phyloP scores from a whole-genome alignment of 192 early-diverging fungal genomes.

The Geosiphon pyriformis region DNA sequence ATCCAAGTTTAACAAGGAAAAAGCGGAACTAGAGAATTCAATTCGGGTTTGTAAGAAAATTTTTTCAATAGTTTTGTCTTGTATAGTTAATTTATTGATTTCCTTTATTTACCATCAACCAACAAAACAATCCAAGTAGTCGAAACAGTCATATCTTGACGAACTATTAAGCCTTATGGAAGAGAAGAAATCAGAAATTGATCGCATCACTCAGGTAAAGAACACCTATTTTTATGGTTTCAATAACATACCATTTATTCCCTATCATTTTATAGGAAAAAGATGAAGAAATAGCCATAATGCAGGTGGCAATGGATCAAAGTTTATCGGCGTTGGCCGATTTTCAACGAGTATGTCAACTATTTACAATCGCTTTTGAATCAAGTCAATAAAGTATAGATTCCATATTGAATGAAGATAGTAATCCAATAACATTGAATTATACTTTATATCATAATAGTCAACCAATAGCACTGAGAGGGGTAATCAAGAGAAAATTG shows the following conservation, averaged over 20 bases:
- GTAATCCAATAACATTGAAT: no score
- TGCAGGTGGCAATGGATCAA: conserved; percentile 80
- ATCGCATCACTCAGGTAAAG: conserved; percentile 18
- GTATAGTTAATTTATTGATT: not conserved
- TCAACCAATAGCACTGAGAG: conserved; percentile 35
- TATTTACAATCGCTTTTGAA: conserved; percentile 22
- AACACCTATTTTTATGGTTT: not conserved
- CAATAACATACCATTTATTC: not conserved
- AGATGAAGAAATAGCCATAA: conserved; percentile 75
- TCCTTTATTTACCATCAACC: no score
- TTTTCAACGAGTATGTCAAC: conserved; percentile 48
- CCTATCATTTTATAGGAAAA: conserved; percentile 38
- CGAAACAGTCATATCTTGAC: conserved; percentile 18
- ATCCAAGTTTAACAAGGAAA: conserved; percentile 77
- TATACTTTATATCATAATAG: no score
- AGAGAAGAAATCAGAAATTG: conserved; percentile 12
- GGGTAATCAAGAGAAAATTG: conserved; percentile 59
- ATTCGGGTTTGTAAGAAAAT: conserved; percentile 33
- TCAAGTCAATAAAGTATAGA: no score
- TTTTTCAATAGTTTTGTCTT: not conserved
- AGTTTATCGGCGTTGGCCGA: conserved; percentile 68
- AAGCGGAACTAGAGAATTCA: conserved; percentile 69
- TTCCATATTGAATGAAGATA: no score
- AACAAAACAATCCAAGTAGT: not conserved
- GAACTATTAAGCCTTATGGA: conserved; percentile 15